Evolutionary conservation across 139 green algal species (phyloP).

Genomic region (Tetradesmus lagerheimii): DNA sequence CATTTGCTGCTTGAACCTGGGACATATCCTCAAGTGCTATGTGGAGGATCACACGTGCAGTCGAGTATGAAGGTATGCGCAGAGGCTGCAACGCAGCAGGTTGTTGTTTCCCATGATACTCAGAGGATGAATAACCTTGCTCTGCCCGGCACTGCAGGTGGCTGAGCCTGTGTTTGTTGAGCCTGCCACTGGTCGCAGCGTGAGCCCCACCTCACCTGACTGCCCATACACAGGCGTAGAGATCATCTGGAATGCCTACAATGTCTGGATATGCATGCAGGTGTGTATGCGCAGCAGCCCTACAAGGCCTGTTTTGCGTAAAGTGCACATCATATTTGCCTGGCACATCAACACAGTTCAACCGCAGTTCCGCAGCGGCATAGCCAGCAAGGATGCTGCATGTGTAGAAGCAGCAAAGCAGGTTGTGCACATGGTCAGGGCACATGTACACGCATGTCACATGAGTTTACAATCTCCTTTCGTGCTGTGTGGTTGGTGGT

Average conservation of each 20-base stretch:
- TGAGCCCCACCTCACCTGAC: not conserved
- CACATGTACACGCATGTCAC: too few species aligned
- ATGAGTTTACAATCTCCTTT: too few species aligned
- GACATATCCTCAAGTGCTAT: too few species aligned
- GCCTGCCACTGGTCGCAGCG: constrained; percentile 66
- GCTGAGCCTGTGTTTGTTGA: constrained; percentile 76
- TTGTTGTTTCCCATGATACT: too few species aligned
- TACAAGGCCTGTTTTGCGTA: not conserved
- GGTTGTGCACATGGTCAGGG: not conserved
- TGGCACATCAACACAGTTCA: too few species aligned
- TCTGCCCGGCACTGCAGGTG: not conserved
- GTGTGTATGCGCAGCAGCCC: not conserved
- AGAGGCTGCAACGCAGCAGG: too few species aligned
- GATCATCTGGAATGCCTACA: constrained; percentile 78
- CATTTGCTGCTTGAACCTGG: too few species aligned
- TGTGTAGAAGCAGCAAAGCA: not conserved
- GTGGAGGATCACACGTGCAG: too few species aligned
- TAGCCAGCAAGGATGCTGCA: not conserved
- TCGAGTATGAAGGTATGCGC: too few species aligned
- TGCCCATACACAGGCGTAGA: constrained; percentile 85
- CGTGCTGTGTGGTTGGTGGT: too few species aligned
- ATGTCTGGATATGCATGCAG: constrained; percentile 84
- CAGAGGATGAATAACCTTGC: too few species aligned
- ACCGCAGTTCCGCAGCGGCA: not conserved
- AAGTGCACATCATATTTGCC: not conserved